Conservation (phyloP, 2,329 filamentous ascomycete genomes). For the Venturia asperata region DNA sequence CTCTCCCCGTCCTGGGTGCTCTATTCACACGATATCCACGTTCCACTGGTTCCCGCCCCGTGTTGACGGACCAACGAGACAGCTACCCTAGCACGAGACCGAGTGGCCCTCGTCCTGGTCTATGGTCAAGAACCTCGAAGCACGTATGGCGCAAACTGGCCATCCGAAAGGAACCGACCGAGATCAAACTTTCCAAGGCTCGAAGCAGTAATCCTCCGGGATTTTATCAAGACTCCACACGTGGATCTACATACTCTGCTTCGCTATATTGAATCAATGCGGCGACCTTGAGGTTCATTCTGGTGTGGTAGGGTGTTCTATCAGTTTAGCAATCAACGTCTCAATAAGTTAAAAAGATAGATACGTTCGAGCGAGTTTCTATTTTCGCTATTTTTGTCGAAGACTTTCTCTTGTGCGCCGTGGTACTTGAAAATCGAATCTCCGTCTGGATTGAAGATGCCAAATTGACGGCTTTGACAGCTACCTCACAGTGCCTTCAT, state of each 20-base stretch:
- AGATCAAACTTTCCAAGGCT: background rate
- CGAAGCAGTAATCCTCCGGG: background rate
- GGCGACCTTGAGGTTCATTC: background rate
- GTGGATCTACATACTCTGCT: background rate
- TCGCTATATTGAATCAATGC: background rate
- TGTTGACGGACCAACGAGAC: background rate
- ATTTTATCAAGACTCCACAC: background rate
- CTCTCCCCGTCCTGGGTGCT: constrained; percentile 29
- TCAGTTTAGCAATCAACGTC: no score
- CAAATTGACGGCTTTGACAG: no score
- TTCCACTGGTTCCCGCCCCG: background rate
- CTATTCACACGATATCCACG: background rate
- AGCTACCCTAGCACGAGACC: background rate
- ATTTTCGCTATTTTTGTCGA: no score
- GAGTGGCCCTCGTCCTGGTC: background rate
- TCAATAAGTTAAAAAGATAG: no score
- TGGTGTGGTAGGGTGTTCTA: no score
- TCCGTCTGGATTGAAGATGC: no score
- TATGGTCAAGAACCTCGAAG: background rate
- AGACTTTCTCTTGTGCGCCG: no score
- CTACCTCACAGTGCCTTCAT: no score
- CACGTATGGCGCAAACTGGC: background rate
- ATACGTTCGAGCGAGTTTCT: no score
- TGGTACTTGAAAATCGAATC: no score
- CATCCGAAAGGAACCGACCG: background rate